Conservation (phyloP, 495 filamentous ascomycete genomes). For the Lophiotrema nucula region DNA sequence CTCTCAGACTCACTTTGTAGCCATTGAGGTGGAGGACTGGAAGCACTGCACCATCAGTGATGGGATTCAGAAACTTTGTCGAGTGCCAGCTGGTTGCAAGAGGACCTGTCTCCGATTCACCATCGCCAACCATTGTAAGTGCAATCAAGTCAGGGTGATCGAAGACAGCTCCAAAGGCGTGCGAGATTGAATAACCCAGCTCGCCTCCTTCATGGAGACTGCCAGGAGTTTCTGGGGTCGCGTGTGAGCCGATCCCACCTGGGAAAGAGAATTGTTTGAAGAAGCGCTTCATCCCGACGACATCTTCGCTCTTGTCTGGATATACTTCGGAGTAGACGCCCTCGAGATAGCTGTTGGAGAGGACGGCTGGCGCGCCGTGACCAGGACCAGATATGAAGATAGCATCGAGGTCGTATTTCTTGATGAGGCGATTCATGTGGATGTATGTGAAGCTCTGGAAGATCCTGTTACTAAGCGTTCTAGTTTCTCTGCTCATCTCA, state of each 20-base stretch:
- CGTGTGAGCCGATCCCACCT: slow-evolving; percentile 69
- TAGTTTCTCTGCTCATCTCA: no score
- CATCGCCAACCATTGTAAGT: slow-evolving; percentile 71
- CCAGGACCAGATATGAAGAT: slow-evolving; percentile 71
- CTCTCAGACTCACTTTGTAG: slow-evolving; percentile 51
- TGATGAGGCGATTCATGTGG: slow-evolving; percentile 75
- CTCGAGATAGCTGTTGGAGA: slow-evolving; percentile 72
- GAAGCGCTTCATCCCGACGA: slow-evolving; percentile 63
- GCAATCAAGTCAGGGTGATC: slow-evolving; percentile 68
- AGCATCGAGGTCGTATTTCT: slow-evolving; percentile 68
- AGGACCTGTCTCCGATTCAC: slow-evolving; percentile 71
- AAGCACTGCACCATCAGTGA: slow-evolving; percentile 69
- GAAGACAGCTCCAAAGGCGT: slow-evolving; percentile 71
- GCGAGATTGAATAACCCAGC: slow-evolving; percentile 72
- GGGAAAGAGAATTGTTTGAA: slow-evolving; percentile 80
- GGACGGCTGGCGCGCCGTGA: slow-evolving; percentile 67
- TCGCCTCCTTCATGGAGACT: slow-evolving; percentile 73
- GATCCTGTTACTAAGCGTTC: no score
- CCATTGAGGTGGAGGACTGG: slow-evolving; percentile 76
- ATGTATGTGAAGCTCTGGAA: slow-evolving; percentile 67
- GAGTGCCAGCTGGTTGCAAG: slow-evolving; percentile 73
- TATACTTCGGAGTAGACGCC: slow-evolving; percentile 73
- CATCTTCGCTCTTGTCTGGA: slow-evolving; percentile 62
- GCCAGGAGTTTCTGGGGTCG: slow-evolving; percentile 71
- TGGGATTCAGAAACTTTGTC: slow-evolving; percentile 72